phyloP scores from a whole-genome alignment of 768 basidiomycete genomes.

The Peribolospora baueri region DNA sequence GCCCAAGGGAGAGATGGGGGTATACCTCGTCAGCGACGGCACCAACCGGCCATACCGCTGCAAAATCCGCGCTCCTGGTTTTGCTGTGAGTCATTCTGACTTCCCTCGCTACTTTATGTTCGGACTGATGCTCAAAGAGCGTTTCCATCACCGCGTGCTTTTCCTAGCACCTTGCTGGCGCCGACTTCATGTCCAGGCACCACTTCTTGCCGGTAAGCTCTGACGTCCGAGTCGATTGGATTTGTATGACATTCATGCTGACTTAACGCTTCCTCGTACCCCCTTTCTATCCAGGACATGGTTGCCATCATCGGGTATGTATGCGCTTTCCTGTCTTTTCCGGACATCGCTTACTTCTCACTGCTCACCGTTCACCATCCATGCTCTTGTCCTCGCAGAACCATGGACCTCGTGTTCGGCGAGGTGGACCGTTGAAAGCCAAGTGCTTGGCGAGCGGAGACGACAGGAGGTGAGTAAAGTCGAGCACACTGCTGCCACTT shows the following conservation, averaged over 20 bases:
- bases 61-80: constrained; percentile 89
- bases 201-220: constrained; percentile 9
- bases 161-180: constrained; percentile 52
- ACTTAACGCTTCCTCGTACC: constrained; percentile 18
- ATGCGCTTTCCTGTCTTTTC: not conserved
- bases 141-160: constrained; percentile 7
- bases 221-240: constrained; percentile 15
- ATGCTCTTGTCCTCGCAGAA: not conserved
- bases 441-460: not conserved
- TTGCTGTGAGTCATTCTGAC: constrained; percentile 26
- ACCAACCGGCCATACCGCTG: constrained; percentile 89
- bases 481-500: too few relatives aligned
- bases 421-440: constrained; percentile 26
- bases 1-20: constrained; percentile 96
- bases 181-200: constrained; percentile 58
- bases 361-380: not conserved
- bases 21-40: constrained; percentile 91
- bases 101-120: not conserved
- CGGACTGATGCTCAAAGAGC: not conserved
- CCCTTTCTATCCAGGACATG: constrained; percentile 42
- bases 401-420: constrained; percentile 15
- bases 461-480: not conserved
- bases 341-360: too few relatives aligned
- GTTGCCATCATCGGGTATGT: constrained; percentile 67
- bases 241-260: constrained; percentile 13